A percentile compares a stretch with the other conserved stretches of the same genome.
These are phyloP conservation scores for Cordia subcordata DNA, from an alignment of 257 asterid genomes.

Conservation along the genomic window DNA sequence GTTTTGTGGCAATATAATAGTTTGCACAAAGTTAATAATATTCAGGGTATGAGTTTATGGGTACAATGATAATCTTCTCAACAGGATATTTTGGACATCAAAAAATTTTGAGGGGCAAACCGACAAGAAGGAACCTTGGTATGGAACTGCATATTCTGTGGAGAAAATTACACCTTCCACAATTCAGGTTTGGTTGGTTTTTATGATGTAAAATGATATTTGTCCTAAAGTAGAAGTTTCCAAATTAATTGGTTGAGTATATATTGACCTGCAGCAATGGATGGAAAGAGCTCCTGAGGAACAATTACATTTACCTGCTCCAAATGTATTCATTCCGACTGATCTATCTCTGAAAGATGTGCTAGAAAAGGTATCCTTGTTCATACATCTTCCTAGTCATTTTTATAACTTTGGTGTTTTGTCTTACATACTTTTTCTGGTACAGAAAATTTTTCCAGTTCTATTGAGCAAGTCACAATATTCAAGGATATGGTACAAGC, in stretches of 20 bases:
- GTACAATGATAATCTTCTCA: constrained; percentile 12
- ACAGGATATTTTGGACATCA: constrained; percentile 95
- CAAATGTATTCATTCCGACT: constrained; percentile 85
- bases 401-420: constrained; percentile 12
- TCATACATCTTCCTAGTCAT: constrained; percentile 9
- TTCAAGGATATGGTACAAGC: constrained; percentile 97
- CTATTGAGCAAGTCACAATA: constrained; percentile 67
- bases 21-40: neutral
- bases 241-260: constrained; percentile 14
- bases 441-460: constrained; percentile 63
- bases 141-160: constrained; percentile 77
- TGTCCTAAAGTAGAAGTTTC: constrained; percentile 2
- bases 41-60: neutral
- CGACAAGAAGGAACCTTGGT: constrained; percentile 78
- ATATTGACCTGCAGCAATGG: constrained; percentile 61
- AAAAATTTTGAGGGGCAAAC: constrained; percentile 74
- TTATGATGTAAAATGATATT: neutral
- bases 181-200: constrained; percentile 60
- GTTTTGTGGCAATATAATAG: neutral
- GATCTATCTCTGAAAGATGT: constrained; percentile 75
- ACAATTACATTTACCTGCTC: constrained; percentile 66
- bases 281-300: constrained; percentile 58
- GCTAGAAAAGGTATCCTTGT: constrained; percentile 46
- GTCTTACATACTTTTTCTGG: constrained; percentile 24
- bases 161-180: constrained; percentile 55